Evolutionary conservation across 768 basidiomycete species (phyloP).

Genomic region (Termitomyces sp.): DNA sequence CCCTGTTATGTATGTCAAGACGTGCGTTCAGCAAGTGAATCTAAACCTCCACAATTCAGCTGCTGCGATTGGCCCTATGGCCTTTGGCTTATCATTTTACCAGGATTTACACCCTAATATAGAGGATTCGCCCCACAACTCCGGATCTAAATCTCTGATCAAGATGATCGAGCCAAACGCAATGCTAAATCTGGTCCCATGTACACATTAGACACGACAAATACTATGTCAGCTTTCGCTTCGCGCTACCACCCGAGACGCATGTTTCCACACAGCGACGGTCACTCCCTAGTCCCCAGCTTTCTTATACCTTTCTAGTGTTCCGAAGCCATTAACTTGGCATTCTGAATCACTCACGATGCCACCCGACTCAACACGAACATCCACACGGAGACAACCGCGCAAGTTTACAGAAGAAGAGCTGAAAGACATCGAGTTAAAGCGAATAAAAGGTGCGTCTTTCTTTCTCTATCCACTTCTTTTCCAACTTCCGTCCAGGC

Average conservation of each 20-base stretch:
- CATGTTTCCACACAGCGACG: background rate
- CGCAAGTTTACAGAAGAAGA: conserved; percentile 50
- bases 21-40: no score
- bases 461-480: conserved; percentile 3
- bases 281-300: background rate
- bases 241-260: background rate
- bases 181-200: conserved; percentile 9
- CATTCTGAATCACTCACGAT: conserved; percentile 20
- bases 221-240: background rate
- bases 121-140: background rate
- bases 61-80: background rate
- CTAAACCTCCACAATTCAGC: no score
- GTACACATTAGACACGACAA: background rate
- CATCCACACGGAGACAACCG: conserved; percentile 37
- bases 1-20: no score
- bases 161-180: no score
- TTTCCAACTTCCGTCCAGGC: conserved; percentile 27
- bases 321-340: background rate
- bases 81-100: background rate
- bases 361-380: conserved; percentile 43
- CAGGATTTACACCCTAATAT: background rate
- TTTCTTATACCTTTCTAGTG: background rate
- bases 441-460: conserved; percentile 42
- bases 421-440: conserved; percentile 50
- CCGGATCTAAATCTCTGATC: background rate